Evolutionary conservation across 2,329 filamentous ascomycete species (phyloP).

Genomic region (Sclerotinia sclerotiorum): DNA sequence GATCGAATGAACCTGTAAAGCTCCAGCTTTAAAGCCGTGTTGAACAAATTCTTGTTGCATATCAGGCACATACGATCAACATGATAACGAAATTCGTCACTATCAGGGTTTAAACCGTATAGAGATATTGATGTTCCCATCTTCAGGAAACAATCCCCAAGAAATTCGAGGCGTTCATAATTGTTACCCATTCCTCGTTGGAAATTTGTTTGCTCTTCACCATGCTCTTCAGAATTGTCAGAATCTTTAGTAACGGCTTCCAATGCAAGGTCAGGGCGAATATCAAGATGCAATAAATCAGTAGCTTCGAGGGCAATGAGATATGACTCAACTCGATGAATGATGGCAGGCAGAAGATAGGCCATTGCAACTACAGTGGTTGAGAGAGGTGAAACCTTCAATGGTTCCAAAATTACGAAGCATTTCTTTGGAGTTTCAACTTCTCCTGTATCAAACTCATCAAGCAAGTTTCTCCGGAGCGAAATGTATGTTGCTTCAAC

Average conservation of each 20-base stretch:
- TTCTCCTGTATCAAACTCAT: conserved; percentile 58
- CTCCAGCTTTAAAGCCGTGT: conserved; percentile 66
- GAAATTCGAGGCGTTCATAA: conserved; percentile 90
- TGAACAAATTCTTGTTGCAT: conserved; percentile 87
- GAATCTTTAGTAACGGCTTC: conserved; percentile 93
- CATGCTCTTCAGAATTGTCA: conserved; percentile 75
- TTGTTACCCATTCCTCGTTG: conserved; percentile 88
- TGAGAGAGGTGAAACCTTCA: conserved; percentile 73
- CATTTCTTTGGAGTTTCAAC: conserved; percentile 50
- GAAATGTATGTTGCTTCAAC: conserved; percentile 71
- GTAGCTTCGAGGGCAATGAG: conserved; percentile 79
- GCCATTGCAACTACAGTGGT: conserved; percentile 68
- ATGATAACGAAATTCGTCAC: conserved; percentile 84
- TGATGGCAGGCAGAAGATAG: conserved; percentile 77
- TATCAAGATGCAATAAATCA: conserved; percentile 59
- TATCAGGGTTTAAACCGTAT: conserved; percentile 72
- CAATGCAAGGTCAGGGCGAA: conserved; percentile 69
- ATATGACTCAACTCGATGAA: conserved; percentile 78
- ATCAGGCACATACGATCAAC: conserved; percentile 87
- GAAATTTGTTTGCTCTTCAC: conserved; percentile 66
- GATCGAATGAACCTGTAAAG: conserved; percentile 78
- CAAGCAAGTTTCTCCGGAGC: conserved; percentile 80
- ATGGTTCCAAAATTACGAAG: conserved; percentile 73
- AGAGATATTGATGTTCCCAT: conserved; percentile 91
- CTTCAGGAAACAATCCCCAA: conserved; percentile 93